Evolutionary conservation across 306 rosid species (phyloP), one percentile per base, ranked within the genome.

Genomic region (Vicia sativa): DNA sequence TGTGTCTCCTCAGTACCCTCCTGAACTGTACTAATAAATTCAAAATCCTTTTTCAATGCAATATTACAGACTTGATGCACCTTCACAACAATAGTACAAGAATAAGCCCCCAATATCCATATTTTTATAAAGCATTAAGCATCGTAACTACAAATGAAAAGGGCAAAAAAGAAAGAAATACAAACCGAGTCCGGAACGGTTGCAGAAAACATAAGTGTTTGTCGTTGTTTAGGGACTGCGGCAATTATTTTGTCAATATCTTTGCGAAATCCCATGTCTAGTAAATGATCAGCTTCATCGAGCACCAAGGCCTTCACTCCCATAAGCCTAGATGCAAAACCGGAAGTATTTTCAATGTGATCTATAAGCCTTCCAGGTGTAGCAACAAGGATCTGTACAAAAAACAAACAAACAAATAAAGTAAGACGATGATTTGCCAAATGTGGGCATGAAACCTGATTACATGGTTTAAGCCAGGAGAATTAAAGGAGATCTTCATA

Each of bases 351-450:
- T 81, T 88, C 92, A 53, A 84, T 75, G 77, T 93, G 99, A 81
- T 93, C 99, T 74, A 61, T 93, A 73, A 93, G 97, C 88, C 99
- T 90, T 81, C 99, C 99, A 52, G 99, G 99, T 19, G 99, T 93
- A 41, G 99, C 99, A 52, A 93, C 96, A 69, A 93, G 97, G 89
- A 93, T 88, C 99, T 93, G 93, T 41, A 72, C 49, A 73, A 23
- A 54, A 74, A 35, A 46, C 50, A 76, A 60, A 61, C 26, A 60
- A 16, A 67, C 21, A 50, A 50, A 19, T n/a, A n/a, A n/a, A n/a
- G n/a, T n/a, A 50, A 50, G 29, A 50, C 19, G 57, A 50, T 50
- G 29, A 50, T 50, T 50, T 50, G 28, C 29, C 6, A 50, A 50
- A 19, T 5, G 54, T 46, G 4, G 49, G 57, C 57, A 19, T 50